Percentiles rank a stretch among this genome's conserved stretches.
Conservation (phyloP, 1,139 yeast genomes). For the Casaregolazyma lundiana region DNA sequence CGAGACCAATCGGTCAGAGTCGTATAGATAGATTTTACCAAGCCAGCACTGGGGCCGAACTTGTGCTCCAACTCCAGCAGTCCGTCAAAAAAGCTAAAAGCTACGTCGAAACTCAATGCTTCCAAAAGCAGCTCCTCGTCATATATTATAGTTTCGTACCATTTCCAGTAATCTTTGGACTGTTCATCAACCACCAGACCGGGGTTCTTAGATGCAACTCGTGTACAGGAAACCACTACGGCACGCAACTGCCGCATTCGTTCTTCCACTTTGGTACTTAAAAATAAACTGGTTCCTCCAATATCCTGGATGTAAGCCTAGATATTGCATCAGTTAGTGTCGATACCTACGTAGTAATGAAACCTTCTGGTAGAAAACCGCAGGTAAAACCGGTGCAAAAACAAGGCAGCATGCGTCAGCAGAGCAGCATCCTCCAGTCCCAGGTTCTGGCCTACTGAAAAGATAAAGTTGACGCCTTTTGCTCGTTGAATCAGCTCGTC, state of each 20-base stretch:
- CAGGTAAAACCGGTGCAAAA: slow-evolving; percentile 49
- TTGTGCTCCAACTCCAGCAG: slow-evolving; percentile 8
- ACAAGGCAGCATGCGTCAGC: slow-evolving; percentile 45
- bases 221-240: slow-evolving; percentile 44
- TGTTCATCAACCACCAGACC: slow-evolving; percentile 42
- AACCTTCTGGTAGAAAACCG: slow-evolving; percentile 38
- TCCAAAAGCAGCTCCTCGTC: slow-evolving; percentile 46
- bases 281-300: slow-evolving; percentile 46
- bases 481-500: slow-evolving; percentile 42
- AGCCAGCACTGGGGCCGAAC: slow-evolving; percentile 2
- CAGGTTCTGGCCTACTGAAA: slow-evolving; percentile 41
- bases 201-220: slow-evolving; percentile 42
- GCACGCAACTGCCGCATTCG: slow-evolving; percentile 44
- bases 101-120: slow-evolving; percentile 48
- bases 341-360: slow-evolving; percentile 34
- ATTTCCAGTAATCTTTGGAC: slow-evolving; percentile 45
- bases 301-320: slow-evolving; percentile 26
- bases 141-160: slow-evolving; percentile 44
- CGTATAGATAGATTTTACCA: slow-evolving; percentile 1
- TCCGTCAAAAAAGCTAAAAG: slow-evolving; percentile 17
- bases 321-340: slow-evolving; percentile 6
- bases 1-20: slow-evolving; percentile 8
- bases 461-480: slow-evolving; percentile 45
- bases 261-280: slow-evolving; percentile 52
- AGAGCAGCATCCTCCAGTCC: slow-evolving; percentile 43